Evolutionary conservation across 2,329 filamentous ascomycete species (phyloP), one percentile per base, ranked within the genome.

Genomic region (Apiospora arundinis): DNA sequence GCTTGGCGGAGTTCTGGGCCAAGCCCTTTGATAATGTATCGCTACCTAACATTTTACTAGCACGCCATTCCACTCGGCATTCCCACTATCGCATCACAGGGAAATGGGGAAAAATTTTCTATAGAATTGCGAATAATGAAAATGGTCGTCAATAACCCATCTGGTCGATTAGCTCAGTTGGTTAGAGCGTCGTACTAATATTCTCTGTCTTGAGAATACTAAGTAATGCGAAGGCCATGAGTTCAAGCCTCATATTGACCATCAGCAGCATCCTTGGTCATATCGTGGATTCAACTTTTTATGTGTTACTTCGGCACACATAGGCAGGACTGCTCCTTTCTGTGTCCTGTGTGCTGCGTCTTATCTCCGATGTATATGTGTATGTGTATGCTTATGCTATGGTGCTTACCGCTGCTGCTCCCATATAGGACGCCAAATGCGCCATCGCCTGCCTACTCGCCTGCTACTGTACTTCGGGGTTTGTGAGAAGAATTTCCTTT

Each of bases 131-230:
- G n/a, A 4, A 40, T 63, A 63, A 23, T 4, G 9, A 63, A 9
- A 1, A 1, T 4, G 4, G 21, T 63, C 32, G 56, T 63, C 56
- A 63, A 63, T 28, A 63, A 63, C 56, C 56, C 28, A 63, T 40
- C 56, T 40, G 56, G 32, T 63, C 56, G 56, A 40, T 63, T 63
- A 63, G 56, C 56, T 63, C 56, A 63, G 56, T 63, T 63, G 56
- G 56, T 63, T 63, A 63, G 56, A 63, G 56, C 56, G 56, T 63
- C 56, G 56, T 63, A 63, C 56, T 63, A 63, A 63, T 63, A 63
- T 63, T 40, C 56, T 40, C 32, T 40, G 8, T 63, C 18, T 14
- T 63, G 56, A 21, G 56, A 63, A 63, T 63, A 63, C 28, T 63
- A 63, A 63, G 56, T 63, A 63, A 63, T 63, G 56, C 56, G 56